A percentile compares a stretch with the other conserved stretches of the same genome.
Evolutionary conservation across 2,329 filamentous ascomycete species (phyloP).

Genomic region (Penicillium sp.): DNA sequence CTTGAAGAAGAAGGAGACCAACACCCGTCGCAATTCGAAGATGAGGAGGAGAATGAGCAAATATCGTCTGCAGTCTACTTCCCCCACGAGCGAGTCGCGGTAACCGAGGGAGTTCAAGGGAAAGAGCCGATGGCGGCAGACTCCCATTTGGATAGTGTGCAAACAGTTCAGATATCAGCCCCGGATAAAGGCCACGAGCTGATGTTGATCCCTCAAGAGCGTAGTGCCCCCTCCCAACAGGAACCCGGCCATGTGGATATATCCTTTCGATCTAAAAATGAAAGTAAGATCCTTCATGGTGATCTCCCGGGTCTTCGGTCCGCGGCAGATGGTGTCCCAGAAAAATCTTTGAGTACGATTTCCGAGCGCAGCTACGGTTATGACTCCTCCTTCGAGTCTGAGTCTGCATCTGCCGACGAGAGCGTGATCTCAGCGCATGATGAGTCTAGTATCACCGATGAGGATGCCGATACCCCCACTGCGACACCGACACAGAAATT

Average conservation of each 20-base stretch:
- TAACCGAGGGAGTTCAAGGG: conserved; percentile 34
- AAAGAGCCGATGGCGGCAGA: conserved; percentile 26
- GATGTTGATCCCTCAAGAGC: conserved; percentile 34
- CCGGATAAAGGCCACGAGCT: conserved; percentile 31
- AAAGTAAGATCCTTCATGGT: conserved; percentile 65
- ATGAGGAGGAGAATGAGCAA: conserved; percentile 66
- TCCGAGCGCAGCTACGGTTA: conserved; percentile 40
- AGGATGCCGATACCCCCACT: conserved; percentile 56
- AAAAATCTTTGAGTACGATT: conserved; percentile 40
- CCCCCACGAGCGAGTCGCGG: conserved; percentile 59
- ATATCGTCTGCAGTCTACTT: conserved; percentile 69
- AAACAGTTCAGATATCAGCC: conserved; percentile 30
- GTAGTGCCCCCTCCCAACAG: conserved; percentile 29
- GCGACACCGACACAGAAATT: conserved; percentile 45
- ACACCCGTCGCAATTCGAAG: conserved; percentile 44
- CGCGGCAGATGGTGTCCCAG: conserved; percentile 42
- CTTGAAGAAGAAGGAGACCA: conserved; percentile 27
- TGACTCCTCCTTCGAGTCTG: conserved; percentile 52
- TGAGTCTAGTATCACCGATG: conserved; percentile 60
- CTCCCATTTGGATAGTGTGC: conserved; percentile 23
- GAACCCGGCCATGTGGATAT: conserved; percentile 63
- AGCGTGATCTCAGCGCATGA: conserved; percentile 49
- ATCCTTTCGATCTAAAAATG: conserved; percentile 63
- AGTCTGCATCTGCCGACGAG: conserved; percentile 49
- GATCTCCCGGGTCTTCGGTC: conserved; percentile 53